Evolutionary conservation across 306 rosid species (phyloP), one percentile per base, ranked within the genome.

Genomic region (Herpetospermum pedunculosum): DNA sequence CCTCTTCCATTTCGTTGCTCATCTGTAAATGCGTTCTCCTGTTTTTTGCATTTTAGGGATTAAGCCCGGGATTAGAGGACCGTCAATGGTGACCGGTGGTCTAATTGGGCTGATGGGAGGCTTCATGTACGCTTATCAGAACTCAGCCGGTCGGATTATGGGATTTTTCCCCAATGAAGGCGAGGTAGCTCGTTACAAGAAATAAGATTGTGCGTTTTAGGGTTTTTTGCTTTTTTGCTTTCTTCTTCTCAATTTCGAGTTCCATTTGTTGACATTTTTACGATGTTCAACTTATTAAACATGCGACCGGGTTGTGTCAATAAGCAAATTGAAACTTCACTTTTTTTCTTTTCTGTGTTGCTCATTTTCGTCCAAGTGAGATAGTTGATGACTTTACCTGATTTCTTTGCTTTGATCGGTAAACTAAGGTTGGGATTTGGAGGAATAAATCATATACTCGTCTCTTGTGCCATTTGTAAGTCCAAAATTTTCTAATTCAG

Each of bases 81-180:
- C 98, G 21, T 92, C 96, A 48, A 92, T 92, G 98, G 98, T 92
- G 76, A 92, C 96, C 1, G 96, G 98, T 49, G 98, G 98, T 59
- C 67, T 92, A 70, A 92, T 92, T 62, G 98, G 98, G 32, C 48
- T 88, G 0, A 85, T 92, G 92, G 98, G 98, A 52, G 98, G 98
- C 3, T 92, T 92, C 85, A 92, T 92, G 98, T 92, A 90, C 38
- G 98, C 98, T 11, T 92, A 88, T 79, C 96, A 90, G 84, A 92
- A 92, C 77, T 92, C 98, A 5, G 96, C 91, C 0, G 98, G 96
- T 25, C 76, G 98, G 63, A 69, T 92, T 70, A 92, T 90, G 98
- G 98, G 96, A 9, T 92, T 92, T 80, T 92, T 90, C 80, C 98
- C 98, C 80, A 92, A 92, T 72, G 90, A 88, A 6, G 83, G 68